Conservation (phyloP, 2,329 filamentous ascomycete species). For the Aspergillus fumigatiaffinis region DNA sequence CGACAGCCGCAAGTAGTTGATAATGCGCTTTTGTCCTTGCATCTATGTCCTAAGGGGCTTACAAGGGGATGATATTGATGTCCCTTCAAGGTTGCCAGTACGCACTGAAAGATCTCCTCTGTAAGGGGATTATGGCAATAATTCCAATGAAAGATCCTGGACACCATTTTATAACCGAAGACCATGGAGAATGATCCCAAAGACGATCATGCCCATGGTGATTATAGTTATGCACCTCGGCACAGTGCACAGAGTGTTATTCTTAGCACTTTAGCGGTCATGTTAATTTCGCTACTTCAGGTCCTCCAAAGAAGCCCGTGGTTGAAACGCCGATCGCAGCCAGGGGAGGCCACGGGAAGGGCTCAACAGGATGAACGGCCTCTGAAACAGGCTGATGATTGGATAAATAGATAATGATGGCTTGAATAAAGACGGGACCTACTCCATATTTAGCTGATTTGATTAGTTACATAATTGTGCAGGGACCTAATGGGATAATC, state of each 20-base stretch:
- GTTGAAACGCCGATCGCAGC: conserved; percentile 10
- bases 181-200: not conserved
- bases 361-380: not conserved
- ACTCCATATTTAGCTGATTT: not conserved
- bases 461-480: not conserved
- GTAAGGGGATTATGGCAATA: not conserved
- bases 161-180: not conserved
- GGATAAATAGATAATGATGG: not conserved
- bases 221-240: not conserved
- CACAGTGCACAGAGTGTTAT: not conserved
- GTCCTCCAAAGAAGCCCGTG: not conserved
- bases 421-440: not conserved
- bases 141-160: not conserved
- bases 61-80: not conserved
- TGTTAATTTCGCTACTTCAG: not conserved
- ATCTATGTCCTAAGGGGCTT: not conserved
- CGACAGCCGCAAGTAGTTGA: not conserved
- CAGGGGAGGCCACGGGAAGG: not conserved
- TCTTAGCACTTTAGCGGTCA: not conserved
- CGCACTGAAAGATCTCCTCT: not conserved
- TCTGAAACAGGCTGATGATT: not conserved
- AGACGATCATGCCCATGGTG: not conserved
- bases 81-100: not conserved
- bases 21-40: not conserved
- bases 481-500: not conserved